A percentile compares a stretch with the other conserved stretches of the same genome.
Evolutionary conservation across 2,329 filamentous ascomycete genomes (phyloP).

Genomic region (Cladosporium colombiae): DNA sequence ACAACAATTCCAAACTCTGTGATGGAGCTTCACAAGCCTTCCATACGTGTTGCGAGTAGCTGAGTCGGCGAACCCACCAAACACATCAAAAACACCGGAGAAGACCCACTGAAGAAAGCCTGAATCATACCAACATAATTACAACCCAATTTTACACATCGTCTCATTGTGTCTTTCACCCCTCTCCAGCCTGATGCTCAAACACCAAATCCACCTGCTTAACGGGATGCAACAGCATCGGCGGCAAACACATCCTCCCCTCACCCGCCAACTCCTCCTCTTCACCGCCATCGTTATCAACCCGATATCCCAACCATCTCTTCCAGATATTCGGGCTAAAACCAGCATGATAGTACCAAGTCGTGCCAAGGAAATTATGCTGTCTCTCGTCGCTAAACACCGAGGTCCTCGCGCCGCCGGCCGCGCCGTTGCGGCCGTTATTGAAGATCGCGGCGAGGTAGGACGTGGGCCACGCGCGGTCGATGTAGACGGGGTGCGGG

Average conservation of each 20-base stretch:
- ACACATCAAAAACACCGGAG: neutral
- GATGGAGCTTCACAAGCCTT: neutral
- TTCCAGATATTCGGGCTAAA: slow-evolving; percentile 57
- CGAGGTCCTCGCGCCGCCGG: slow-evolving; percentile 49
- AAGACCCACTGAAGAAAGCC: neutral
- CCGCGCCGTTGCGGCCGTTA: slow-evolving; percentile 54
- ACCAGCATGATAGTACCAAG: slow-evolving; percentile 56
- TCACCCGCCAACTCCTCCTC: slow-evolving; percentile 46
- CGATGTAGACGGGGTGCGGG: slow-evolving; percentile 59
- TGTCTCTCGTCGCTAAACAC: slow-evolving; percentile 55
- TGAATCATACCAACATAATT: neutral
- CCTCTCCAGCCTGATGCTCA: slow-evolving; percentile 34
- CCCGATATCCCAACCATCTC: slow-evolving; percentile 56
- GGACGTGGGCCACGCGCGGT: slow-evolving; percentile 56
- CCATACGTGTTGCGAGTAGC: neutral
- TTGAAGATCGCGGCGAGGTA: slow-evolving; percentile 60
- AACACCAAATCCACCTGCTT: slow-evolving; percentile 50
- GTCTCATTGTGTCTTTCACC: neutral
- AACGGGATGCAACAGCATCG: slow-evolving; percentile 50
- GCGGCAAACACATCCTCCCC: slow-evolving; percentile 51
- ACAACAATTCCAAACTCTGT: neutral
- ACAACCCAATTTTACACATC: neutral
- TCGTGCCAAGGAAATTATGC: slow-evolving; percentile 56
- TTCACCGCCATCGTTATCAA: slow-evolving; percentile 53
- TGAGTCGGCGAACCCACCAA: neutral